Base-by-base conservation (phyloP, 805 yeast species). In the Pichia exigua region DNA sequence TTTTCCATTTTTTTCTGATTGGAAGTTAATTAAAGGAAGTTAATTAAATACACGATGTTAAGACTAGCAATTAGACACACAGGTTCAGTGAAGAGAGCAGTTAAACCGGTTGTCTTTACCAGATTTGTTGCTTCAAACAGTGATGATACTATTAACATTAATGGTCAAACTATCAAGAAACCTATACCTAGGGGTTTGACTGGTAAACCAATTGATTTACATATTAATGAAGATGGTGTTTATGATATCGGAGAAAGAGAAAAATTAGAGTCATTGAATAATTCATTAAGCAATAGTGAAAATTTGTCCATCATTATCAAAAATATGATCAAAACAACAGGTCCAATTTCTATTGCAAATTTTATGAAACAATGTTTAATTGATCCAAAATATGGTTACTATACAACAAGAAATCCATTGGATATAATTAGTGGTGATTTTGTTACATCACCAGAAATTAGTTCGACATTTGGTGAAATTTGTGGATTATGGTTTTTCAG, bases 401-500 rank as follows among this genome's bases (percentile, higher is more conserved):
- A 88, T 62, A 84, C 89, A 22, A 83, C 87, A 4, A 70, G 82
- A 55, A 83, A 87, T 58, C 95, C 95, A 2, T 70, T 88, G 38
- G 65, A 58, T 42, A 38, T 57, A 1, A 51, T 53, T 22, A 55
- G 52, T 5, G 95, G 95, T 6, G 96, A 88, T 65, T 88, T 88
- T 64, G 75, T 83, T 48, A 88, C 96, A 0, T 83, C 92, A 0
- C 96, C 96, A 0, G 96, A 88, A 65, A 86, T 88, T 47, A 84
- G 92, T 8, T 87, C 87, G 41, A 83, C 87, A 69, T 88, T 87
- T 70, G 96, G 96, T 21, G 95, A 88, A 64, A 78, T 86, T 71
- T 74, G 86, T 53, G 95, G 94, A 0, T 68, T 88, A 6, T 88
- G 95, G 88, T 70, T 74, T 52, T 79, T 71, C 54, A 70, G 78